These are phyloP conservation scores for Ophiostoma piceae DNA, from an alignment of 2,329 filamentous ascomycete species.

Conservation along the genomic window DNA sequence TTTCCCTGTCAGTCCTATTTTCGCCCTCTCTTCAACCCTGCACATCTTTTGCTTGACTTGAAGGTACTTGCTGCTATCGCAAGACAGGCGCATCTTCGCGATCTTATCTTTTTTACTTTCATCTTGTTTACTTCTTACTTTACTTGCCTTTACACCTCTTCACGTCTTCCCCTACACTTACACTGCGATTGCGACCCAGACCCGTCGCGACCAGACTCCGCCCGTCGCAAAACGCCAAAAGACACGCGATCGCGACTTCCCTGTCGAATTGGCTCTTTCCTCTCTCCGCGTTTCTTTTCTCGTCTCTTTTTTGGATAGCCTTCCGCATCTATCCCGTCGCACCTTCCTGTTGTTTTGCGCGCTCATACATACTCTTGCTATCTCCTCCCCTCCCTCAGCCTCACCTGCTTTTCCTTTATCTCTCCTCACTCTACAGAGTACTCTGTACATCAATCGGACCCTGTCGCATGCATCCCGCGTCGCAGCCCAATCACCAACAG, in stretches of 20 bases:
- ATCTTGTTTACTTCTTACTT: neutral
- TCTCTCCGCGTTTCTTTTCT: neutral
- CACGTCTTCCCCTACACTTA: neutral
- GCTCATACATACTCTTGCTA: neutral
- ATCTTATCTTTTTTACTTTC: neutral
- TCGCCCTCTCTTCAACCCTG: neutral
- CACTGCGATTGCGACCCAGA: constrained; percentile 1
- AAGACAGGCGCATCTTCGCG: neutral
- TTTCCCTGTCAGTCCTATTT: neutral
- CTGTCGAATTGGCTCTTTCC: neutral
- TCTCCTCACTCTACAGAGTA: neutral
- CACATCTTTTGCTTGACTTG: neutral
- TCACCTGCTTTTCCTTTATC: neutral
- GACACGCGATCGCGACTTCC: constrained; percentile 14
- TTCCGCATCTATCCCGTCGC: neutral
- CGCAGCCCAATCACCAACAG: constrained; percentile 19
- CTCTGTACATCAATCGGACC: neutral
- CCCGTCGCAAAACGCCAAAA: constrained; percentile 17
- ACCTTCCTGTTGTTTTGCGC: neutral
- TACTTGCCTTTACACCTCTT: neutral
- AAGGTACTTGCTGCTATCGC: neutral
- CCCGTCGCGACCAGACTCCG: constrained; percentile 10
- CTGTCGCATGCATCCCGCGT: constrained; percentile 18
- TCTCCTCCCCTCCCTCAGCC: neutral
- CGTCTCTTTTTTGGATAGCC: neutral